Percentiles rank a stretch among this genome's conserved stretches.
These are phyloP conservation scores for Russula lepida DNA, from an alignment of 768 basidiomycete species.

Conservation along the genomic window DNA sequence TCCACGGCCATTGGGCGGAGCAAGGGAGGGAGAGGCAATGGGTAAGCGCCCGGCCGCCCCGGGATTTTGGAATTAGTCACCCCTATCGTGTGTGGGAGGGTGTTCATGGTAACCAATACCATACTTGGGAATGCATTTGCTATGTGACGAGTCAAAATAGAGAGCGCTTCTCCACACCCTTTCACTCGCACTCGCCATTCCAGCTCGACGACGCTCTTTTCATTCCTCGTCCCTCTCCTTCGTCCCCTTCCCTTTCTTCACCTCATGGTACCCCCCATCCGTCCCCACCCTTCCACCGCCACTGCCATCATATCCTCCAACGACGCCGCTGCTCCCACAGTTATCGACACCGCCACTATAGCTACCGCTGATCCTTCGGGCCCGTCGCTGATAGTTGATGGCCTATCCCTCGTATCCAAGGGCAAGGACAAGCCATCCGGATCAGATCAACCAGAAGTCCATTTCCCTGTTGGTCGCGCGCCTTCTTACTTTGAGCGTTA, in stretches of 20 bases:
- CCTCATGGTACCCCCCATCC: neutral
- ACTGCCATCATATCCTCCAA: neutral
- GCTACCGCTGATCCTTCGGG: neutral
- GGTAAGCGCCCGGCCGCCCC: no score
- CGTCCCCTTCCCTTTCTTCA: neutral
- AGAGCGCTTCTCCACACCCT: neutral
- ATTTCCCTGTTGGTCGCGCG: constrained; percentile 18
- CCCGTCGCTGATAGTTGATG: neutral
- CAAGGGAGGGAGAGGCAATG: no score
- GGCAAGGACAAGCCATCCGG: constrained; percentile 30
- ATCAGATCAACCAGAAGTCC: constrained; percentile 12
- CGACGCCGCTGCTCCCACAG: neutral
- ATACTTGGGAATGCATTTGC: neutral
- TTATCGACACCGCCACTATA: neutral
- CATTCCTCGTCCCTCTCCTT: neutral
- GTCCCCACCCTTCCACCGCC: neutral
- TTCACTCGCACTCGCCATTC: neutral
- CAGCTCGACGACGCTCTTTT: neutral
- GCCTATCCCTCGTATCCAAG: neutral
- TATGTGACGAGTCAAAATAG: neutral
- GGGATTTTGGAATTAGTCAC: neutral
- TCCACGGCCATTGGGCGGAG: neutral
- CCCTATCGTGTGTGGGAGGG: neutral
- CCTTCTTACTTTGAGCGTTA: constrained; percentile 29
- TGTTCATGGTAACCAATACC: neutral